phyloP scores from a whole-genome alignment of 352 stramenopile species.

The Phytophthora uliginosa region DNA sequence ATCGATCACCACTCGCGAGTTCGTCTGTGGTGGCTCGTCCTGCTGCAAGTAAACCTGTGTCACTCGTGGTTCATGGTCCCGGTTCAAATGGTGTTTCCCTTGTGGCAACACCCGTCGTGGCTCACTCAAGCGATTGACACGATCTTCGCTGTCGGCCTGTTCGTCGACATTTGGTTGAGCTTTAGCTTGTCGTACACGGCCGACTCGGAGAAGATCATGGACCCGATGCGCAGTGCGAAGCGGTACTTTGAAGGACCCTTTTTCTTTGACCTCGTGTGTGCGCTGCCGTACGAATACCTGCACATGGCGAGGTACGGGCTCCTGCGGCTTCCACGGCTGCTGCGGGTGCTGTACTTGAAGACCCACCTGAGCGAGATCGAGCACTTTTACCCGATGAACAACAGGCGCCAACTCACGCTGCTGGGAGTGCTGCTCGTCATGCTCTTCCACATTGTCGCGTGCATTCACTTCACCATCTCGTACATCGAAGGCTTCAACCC shows the following conservation, averaged over 20 bases:
- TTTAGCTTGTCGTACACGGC: conserved; percentile 61
- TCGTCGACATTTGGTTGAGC: conserved; percentile 60
- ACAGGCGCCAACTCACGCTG: conserved; percentile 48
- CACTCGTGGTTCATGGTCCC: conserved; percentile 67
- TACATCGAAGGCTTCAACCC: conserved; percentile 43
- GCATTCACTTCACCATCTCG: conserved; percentile 48
- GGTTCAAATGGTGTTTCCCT: conserved; percentile 61
- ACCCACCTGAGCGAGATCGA: conserved; percentile 49
- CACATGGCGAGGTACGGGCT: conserved; percentile 29
- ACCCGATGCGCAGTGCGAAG: conserved; percentile 44
- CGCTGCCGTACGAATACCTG: conserved; percentile 51
- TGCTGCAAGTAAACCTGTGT: conserved; percentile 41
- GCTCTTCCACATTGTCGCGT: conserved; percentile 62
- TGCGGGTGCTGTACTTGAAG: conserved; percentile 39
- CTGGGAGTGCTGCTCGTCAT: conserved; percentile 49
- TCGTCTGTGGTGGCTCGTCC: conserved; percentile 61
- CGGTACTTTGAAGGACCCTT: conserved; percentile 52
- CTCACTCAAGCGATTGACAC: conserved; percentile 39
- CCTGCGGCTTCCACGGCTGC: conserved; percentile 46
- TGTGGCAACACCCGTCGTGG: conserved; percentile 47
- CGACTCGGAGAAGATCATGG: conserved; percentile 65
- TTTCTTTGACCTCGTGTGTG: conserved; percentile 49
- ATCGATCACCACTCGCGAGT: conserved; percentile 62
- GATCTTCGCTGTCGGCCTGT: conserved; percentile 43
- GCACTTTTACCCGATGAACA: conserved; percentile 53